Evolutionary conservation across 768 basidiomycete genomes (phyloP).

Genomic region (Pulveroboletus sp.): DNA sequence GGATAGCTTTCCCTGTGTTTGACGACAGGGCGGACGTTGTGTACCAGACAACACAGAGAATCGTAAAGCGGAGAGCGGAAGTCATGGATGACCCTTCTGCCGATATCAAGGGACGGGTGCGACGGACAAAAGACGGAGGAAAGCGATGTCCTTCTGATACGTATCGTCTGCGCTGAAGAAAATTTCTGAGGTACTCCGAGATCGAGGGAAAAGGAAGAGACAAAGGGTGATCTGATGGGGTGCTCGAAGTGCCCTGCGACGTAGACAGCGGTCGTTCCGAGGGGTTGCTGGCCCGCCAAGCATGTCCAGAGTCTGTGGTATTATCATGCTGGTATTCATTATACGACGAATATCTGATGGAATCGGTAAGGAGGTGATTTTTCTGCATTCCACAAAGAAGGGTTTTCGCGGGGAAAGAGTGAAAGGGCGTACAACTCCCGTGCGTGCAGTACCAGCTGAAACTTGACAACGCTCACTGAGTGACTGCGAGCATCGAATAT

Average conservation of each 20-base stretch:
- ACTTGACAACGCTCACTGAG: background rate
- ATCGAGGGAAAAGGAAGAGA: conserved; percentile 11
- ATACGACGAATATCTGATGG: conserved; percentile 16
- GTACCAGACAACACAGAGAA: conserved; percentile 91
- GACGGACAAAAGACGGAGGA: conserved; percentile 26
- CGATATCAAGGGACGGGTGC: conserved; percentile 20
- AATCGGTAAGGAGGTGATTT: conserved; percentile 4
- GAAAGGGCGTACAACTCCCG: background rate
- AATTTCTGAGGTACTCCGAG: conserved; percentile 13
- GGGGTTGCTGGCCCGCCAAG: conserved; percentile 25
- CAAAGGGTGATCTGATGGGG: conserved; percentile 2
- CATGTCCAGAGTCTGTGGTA: conserved; percentile 9
- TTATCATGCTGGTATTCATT: conserved; percentile 19
- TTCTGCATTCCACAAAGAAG: conserved; percentile 22
- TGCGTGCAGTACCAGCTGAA: background rate
- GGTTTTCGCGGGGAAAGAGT: background rate
- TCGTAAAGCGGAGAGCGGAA: conserved; percentile 54
- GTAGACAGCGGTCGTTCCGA: conserved; percentile 8
- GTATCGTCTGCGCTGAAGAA: conserved; percentile 17
- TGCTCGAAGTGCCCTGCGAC: conserved; percentile 8
- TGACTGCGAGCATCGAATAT: background rate
- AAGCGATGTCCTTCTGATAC: conserved; percentile 12
- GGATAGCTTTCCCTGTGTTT: conserved; percentile 94
- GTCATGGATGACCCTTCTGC: conserved; percentile 13
- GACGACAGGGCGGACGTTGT: conserved; percentile 88